Evolutionary conservation across 805 yeast species (phyloP), one percentile per base, ranked within the genome.

Genomic region (Ogataea nakhonphanomensis): DNA sequence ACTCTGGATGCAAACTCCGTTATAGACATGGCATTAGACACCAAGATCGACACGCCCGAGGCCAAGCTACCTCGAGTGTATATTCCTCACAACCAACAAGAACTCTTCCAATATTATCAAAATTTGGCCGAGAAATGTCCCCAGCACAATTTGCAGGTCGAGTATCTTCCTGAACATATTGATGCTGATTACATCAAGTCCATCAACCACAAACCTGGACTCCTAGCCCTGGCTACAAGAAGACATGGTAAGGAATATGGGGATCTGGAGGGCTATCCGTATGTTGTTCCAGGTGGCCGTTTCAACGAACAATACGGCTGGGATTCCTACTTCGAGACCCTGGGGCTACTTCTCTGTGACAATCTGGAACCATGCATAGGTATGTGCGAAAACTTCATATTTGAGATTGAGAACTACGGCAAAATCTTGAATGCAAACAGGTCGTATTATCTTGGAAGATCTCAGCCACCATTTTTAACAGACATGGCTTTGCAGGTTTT

Each of bases 221-320:
- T 91, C 38, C 70, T 91, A 44, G 84, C 95, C 0, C 68, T 91
- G 28, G 95, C 91, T 1, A 76, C 85, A 70, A 73, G 71, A 45
- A 73, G 60, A 14, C 53, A 44, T 26, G 47, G 57, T 4, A 56
- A 54, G 24, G 37, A 66, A 34, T 56, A 55, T 37, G 62, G 48
- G 7, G 62, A 59, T 41, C 44, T 58, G 29, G 68, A 74, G 28
- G 87, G 89, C 14, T 79, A 74, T 54, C 96, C 95, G 0, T 91
- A 91, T 61, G 84, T 87, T 12, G 98, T 91, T 17, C 99, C 99
- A 1, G 99, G 99, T 12, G 98, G 99, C 15, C 71, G 99, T 48
- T 91, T 91, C 65, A 93, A 93, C 65, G 99, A 91, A 65, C 74
- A 89, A 43, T 91, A 93, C 57, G 99, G 98, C 11, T 91, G 99